Base-by-base conservation (phyloP, 352 stramenopile species). In the Phytophthora pini region DNA sequence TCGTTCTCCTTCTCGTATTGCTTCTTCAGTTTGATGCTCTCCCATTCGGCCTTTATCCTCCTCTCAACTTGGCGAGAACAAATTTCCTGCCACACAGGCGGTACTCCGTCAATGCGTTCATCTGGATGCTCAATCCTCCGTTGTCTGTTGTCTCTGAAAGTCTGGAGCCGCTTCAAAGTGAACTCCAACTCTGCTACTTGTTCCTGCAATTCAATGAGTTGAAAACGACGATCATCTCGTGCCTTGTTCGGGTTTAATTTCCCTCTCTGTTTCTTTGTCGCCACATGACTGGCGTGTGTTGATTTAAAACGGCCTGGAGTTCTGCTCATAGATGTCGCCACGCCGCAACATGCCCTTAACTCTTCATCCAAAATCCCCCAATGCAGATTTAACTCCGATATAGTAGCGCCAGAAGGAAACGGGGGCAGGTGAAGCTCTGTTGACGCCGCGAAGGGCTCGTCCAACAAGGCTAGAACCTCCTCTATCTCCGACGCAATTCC, bases 1-100 rank as follows among this genome's bases (percentile, higher is more conserved):
- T 71, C 56, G 5, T 74, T 59, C 54, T 78, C 65, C 32, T 51
- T 57, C 22, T 78, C 69, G 20, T 65, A 62, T 32, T 68, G 53
- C 22, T 53, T 53, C 53, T 74, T 78, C 22, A 80, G 62, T 5
- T 47, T 56, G 5, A 61, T n/a, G 39, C 78, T 80, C 40, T 78
- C 69, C 9, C 43, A 27, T 36, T 80, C 60, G 1, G 65, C 56
- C 24, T 73, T 56, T 31, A 66, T 4, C 7, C 68, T 56, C 2
- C 56, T 62, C 9, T 39, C 17, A 5, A 61, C 20, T 36, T 80
- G 69, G 3, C 53, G 47, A 2, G 40, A 24, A 29, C 65, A 73
- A n/a, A 76, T 56, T 6, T 70, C 60, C 20, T 76, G 45, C 72
- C 72, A 80, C 43, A 73, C 46, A 31, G 22, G 52, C 0, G 62